These are phyloP conservation scores for Crithidia acanthocephali DNA, from an alignment of 208 protist genomes.

Conservation along the genomic window DNA sequence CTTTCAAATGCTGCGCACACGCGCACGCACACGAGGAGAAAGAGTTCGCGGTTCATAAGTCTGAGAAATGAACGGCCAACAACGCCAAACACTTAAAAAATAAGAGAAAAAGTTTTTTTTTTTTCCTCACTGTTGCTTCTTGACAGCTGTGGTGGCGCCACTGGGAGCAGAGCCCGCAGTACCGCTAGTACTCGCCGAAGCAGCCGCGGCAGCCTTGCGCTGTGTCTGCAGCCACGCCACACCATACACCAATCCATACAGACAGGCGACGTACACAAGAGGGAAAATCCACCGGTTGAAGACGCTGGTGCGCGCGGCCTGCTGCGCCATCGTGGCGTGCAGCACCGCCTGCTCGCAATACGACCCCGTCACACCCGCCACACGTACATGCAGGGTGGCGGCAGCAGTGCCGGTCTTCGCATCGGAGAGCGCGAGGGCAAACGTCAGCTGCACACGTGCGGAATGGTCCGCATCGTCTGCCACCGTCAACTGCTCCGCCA, in stretches of 20 bases:
- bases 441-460: conserved; percentile 15
- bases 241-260: conserved; percentile 43
- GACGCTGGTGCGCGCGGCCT: conserved; percentile 31
- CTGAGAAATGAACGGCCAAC: not conserved
- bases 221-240: conserved; percentile 13
- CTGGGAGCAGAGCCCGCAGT: not conserved
- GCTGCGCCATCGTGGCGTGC: conserved; percentile 10
- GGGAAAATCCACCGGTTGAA: conserved; percentile 52
- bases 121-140: conserved; percentile 22
- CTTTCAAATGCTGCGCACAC: no score
- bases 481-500: conserved; percentile 17
- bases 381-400: conserved; percentile 24
- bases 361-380: conserved; percentile 39
- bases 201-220: conserved; percentile 11
- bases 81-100: no score
- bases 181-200: not conserved
- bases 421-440: conserved; percentile 7
- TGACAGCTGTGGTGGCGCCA: not conserved
- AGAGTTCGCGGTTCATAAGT: no score
- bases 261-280: conserved; percentile 30
- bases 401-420: not conserved
- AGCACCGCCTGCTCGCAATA: conserved; percentile 22
- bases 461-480: conserved; percentile 14
- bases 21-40: no score
- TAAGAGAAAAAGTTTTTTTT: no score